Percentiles rank a stretch among this genome's conserved stretches.
Conservation (phyloP, 345 rosid species). For the Anastatica hierochuntica region DNA sequence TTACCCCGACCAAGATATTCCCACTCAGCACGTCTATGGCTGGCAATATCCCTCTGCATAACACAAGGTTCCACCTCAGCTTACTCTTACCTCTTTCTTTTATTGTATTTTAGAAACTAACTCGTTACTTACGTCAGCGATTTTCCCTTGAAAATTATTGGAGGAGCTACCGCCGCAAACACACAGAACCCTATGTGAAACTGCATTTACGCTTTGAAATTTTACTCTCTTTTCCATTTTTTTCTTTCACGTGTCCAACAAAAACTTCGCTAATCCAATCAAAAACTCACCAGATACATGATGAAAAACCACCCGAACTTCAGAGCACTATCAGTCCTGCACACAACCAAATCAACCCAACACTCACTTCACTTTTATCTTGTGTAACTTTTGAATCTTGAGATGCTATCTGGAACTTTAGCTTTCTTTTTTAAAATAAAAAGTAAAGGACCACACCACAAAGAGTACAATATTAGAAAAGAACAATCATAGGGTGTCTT, state of each 20-base stretch:
- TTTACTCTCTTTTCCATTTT: constrained; percentile 6
- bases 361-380: no score
- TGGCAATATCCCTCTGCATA: constrained; percentile 80
- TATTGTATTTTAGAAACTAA: not conserved
- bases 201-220: constrained; percentile 35
- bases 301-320: constrained; percentile 94
- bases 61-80: constrained; percentile 6
- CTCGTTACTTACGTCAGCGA: constrained; percentile 69
- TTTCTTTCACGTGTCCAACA: no score
- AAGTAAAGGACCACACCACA: not conserved
- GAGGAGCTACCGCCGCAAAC: constrained; percentile 85
- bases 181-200: constrained; percentile 75
- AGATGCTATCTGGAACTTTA: not conserved
- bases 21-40: constrained; percentile 54
- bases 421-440: not conserved
- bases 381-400: no score
- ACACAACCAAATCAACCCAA: constrained; percentile 22
- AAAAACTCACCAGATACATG: constrained; percentile 48
- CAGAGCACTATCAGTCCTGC: constrained; percentile 96
- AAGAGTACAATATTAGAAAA: not conserved
- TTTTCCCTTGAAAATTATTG: constrained; percentile 85
- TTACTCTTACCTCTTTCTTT: not conserved
- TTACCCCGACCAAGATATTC: constrained; percentile 69
- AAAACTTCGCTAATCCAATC: not conserved
- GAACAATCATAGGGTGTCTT: no score